Evolutionary conservation across 257 asterid species (phyloP), one percentile per base, ranked within the genome.

Genomic region (Solanum paucissectum): DNA sequence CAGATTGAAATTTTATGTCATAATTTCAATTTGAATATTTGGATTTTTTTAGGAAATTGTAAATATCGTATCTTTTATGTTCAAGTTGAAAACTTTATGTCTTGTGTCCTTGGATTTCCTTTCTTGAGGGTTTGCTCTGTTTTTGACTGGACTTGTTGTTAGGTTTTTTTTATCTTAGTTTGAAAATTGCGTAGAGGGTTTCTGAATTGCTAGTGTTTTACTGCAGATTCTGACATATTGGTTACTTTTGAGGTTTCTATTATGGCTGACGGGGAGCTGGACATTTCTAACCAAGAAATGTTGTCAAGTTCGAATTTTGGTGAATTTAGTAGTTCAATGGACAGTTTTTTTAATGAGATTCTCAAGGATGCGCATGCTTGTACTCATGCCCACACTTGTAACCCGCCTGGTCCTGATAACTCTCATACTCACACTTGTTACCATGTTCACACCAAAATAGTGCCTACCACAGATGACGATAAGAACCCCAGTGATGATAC

Each of bases 321-420:
- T 71, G 93, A 92, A 76, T 88, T 92, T 83, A 91, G 92, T 87
- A 87, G 93, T 74, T 91, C 92, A 12, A 87, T 91, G 89, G 92
- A 88, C 37, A 87, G 87, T 88, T 89, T 92, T 87, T 73, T 90
- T 40, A 91, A 91, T 88, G 94, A 91, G 74, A 62, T 90, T 62
- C 89, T 92, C 87, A 91, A 88, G 85, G 93, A 92, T 91, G 83
- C 89, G 12, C 94, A 89, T 85, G 94, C 94, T 16, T 92, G 94
- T 84, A 95, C 99, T 37, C 99, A 97, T 89, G 94, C 99, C 71
- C 99, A 97, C 86, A 98, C 99, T 86, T 97, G 99, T 91, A 94
- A 94, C 91, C 98, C 96, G 0, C 94, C 98, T 2, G 99, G 99
- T 64, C 99, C 99, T 0, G 98, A 97, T 90, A 92, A 92, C 86